phyloP scores from a whole-genome alignment of 306 rosid genomes.

The Rosa multiflora region DNA sequence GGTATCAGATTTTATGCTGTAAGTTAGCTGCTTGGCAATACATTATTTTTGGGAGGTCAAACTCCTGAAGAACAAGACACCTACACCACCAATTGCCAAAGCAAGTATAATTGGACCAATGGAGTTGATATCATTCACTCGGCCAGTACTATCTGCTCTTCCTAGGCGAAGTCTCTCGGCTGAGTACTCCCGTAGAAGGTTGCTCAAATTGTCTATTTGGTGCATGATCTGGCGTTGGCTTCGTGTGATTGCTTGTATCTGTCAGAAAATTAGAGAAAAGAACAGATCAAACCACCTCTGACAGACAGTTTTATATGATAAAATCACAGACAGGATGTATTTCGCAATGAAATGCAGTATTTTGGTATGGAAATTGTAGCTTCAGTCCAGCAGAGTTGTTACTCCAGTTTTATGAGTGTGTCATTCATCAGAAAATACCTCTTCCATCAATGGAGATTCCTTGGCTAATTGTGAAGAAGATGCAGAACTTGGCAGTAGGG shows the following conservation, averaged over 20 bases:
- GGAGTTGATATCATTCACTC: conserved; percentile 45
- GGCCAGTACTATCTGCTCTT: conserved; percentile 43
- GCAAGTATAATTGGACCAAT: conserved; percentile 56
- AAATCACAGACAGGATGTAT: not conserved
- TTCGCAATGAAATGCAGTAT: not conserved
- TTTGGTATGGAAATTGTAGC: not conserved
- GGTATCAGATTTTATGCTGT: not conserved
- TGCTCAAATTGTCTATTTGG: conserved; percentile 77
- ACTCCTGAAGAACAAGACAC: conserved; percentile 59
- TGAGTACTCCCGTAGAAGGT: conserved; percentile 61
- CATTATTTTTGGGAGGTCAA: conserved; percentile 50
- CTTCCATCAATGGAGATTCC: conserved; percentile 81
- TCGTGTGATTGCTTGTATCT: conserved; percentile 67
- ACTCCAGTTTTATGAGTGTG: not conserved
- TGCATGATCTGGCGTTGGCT: conserved; percentile 86
- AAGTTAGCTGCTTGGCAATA: not conserved
- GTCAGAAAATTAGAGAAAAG: not conserved
- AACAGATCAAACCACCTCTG: not conserved
- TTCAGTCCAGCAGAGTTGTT: not conserved
- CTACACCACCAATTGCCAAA: conserved; percentile 67
- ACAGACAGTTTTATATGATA: not conserved
- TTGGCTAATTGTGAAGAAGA: conserved; percentile 79
- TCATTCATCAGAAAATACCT: conserved; percentile 42
- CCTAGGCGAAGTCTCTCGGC: conserved; percentile 58
- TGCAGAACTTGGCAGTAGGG: conserved; percentile 70